These are phyloP conservation scores for Cladophialophora yegresii DNA, from an alignment of 2,329 filamentous ascomycete genomes.

Conservation along the genomic window DNA sequence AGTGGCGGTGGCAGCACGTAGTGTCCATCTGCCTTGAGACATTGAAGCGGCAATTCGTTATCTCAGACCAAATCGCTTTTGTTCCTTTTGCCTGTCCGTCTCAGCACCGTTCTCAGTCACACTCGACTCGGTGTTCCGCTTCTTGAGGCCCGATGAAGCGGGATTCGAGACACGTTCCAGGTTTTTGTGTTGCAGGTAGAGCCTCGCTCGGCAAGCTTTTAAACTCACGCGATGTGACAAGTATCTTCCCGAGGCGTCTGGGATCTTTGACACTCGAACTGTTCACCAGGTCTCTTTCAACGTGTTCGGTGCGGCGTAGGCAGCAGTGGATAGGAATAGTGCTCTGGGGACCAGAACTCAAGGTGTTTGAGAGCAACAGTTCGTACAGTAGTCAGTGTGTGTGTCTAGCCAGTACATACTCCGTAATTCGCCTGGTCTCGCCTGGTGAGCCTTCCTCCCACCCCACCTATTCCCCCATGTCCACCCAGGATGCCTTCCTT, in stretches of 20 bases:
- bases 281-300: not conserved
- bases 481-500: not conserved
- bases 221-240: conserved; percentile 12
- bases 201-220: not conserved
- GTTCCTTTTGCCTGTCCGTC: not conserved
- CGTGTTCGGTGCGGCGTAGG: not conserved
- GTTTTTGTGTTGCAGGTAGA: not conserved
- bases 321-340: not conserved
- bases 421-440: conserved; percentile 11
- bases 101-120: not conserved
- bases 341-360: not conserved
- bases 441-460: not conserved
- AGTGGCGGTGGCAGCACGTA: conserved; percentile 14
- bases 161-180: not conserved
- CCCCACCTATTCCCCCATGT: too few species aligned
- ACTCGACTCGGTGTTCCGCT: not conserved
- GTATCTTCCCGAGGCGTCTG: not conserved
- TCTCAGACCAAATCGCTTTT: conserved; percentile 4
- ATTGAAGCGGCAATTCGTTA: conserved; percentile 30
- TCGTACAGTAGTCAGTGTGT: not conserved
- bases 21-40: conserved; percentile 12
- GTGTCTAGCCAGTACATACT: too few species aligned
- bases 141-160: not conserved
- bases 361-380: not conserved
- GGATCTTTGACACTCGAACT: not conserved